Percentiles rank a stretch among this genome's conserved stretches.
These are phyloP conservation scores for Chamaenerion angustifolium DNA, from an alignment of 345 rosid species.

Conservation along the genomic window DNA sequence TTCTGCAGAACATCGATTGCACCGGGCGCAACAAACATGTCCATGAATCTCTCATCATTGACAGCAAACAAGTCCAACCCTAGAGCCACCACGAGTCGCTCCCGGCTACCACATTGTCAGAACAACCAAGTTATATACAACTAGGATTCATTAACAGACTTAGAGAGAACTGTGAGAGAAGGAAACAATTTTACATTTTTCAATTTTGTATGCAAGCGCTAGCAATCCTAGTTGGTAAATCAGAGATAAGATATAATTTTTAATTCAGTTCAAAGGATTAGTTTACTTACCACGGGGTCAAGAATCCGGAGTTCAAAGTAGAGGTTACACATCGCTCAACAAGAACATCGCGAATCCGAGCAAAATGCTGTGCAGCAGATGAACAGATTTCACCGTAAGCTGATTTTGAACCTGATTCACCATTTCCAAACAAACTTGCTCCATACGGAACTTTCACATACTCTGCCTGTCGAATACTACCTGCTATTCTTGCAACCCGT, in stretches of 20 bases:
- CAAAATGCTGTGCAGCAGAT: slow-evolving; percentile 85
- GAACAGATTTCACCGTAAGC: slow-evolving; percentile 79
- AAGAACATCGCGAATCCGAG: slow-evolving; percentile 80
- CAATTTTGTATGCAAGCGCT: no score
- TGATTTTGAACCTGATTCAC: slow-evolving; percentile 38
- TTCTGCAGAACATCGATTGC: slow-evolving; percentile 63
- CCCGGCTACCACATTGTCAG: slow-evolving; percentile 34
- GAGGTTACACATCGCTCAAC: slow-evolving; percentile 86
- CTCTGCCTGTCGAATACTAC: slow-evolving; percentile 38
- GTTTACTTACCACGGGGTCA: slow-evolving; percentile 81
- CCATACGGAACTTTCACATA: slow-evolving; percentile 47
- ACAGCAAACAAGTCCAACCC: slow-evolving; percentile 84
- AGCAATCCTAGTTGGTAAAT: no score
- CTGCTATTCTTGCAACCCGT: slow-evolving; percentile 52
- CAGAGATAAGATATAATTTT: neutral
- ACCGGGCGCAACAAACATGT: slow-evolving; percentile 88
- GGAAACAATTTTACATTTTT: no score
- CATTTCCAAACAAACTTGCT: slow-evolving; percentile 44
- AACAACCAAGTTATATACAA: neutral
- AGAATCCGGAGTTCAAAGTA: slow-evolving; percentile 78
- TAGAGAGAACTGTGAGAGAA: no score
- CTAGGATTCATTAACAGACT: neutral
- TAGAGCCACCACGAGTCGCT: slow-evolving; percentile 63
- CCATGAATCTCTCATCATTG: slow-evolving; percentile 83
- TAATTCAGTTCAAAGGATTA: neutral